Percentiles rank a stretch among this genome's conserved stretches.
Evolutionary conservation across 108 stramenopile genomes (phyloP).

Genomic region (Skeletonema marinoi): DNA sequence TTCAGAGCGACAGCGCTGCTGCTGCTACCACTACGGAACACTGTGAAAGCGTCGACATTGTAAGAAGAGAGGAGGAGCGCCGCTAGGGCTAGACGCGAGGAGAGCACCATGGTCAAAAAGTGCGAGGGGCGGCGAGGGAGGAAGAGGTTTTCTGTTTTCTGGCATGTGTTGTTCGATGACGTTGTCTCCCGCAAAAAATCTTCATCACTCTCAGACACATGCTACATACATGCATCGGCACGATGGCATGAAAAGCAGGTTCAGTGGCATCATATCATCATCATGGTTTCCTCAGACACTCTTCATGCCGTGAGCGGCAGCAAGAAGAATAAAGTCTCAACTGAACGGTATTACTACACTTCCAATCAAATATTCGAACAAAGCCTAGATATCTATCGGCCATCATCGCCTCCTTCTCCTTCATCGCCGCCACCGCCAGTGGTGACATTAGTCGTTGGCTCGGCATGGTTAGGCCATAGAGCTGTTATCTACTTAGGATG

Average conservation of each 20-base stretch:
- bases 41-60: constrained; percentile 8
- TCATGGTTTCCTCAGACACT: constrained; percentile 3
- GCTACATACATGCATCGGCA: too few relatives aligned
- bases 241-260: too few relatives aligned
- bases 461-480: constrained; percentile 69
- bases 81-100: constrained; percentile 7
- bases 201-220: too few relatives aligned
- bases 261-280: not conserved
- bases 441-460: constrained; percentile 68
- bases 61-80: constrained; percentile 4
- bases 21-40: not conserved
- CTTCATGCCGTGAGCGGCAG: not conserved
- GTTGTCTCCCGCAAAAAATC: not conserved
- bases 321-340: not conserved
- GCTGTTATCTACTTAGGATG: constrained; percentile 51
- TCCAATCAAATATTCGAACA: constrained; percentile 50
- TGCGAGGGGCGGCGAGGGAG: too few relatives aligned
- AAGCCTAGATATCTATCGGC: constrained; percentile 66
- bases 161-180: not conserved
- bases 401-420: not conserved
- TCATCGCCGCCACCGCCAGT: constrained; percentile 20
- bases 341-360: constrained; percentile 40
- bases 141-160: not conserved
- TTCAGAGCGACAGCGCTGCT: not conserved
- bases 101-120: constrained; percentile 1